Percentiles rank a stretch among this genome's conserved stretches.
These are phyloP conservation scores for Gracilariopsis chorda DNA, from an alignment of 23 red algal species.

Conservation along the genomic window DNA sequence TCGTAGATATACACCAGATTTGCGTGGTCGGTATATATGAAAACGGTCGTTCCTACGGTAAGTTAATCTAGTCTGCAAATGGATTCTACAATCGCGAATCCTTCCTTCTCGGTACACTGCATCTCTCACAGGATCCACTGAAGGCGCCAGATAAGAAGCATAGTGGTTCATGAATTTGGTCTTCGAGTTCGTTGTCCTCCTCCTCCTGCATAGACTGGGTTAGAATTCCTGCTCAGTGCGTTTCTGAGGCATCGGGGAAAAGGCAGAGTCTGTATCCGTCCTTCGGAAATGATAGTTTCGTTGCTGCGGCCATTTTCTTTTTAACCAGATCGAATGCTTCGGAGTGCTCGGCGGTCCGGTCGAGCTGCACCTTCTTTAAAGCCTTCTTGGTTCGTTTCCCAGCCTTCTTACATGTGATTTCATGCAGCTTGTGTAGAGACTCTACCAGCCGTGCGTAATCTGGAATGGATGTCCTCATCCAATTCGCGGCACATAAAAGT, in stretches of 20 bases:
- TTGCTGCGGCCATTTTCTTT: background rate
- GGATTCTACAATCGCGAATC: background rate
- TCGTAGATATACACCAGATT: background rate
- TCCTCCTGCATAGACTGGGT: background rate
- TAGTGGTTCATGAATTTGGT: background rate
- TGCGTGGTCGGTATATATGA: background rate
- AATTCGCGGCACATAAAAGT: background rate
- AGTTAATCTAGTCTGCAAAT: background rate
- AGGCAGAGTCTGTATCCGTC: background rate
- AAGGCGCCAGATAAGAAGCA: background rate
- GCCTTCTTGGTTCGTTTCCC: background rate
- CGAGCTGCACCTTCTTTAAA: background rate
- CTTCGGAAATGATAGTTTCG: background rate
- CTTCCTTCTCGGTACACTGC: background rate
- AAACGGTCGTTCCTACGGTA: background rate
- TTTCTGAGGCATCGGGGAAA: background rate
- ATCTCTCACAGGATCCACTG: background rate
- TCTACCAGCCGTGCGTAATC: background rate
- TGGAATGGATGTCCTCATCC: background rate
- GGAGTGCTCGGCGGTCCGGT: background rate
- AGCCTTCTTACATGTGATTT: background rate
- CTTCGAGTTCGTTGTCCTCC: background rate
- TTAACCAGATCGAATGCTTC: constrained; percentile 1
- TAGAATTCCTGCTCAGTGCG: background rate
- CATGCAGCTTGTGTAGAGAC: background rate